phyloP scores from a whole-genome alignment of 2,329 filamentous ascomycete species.

The Aspergillus sojae region DNA sequence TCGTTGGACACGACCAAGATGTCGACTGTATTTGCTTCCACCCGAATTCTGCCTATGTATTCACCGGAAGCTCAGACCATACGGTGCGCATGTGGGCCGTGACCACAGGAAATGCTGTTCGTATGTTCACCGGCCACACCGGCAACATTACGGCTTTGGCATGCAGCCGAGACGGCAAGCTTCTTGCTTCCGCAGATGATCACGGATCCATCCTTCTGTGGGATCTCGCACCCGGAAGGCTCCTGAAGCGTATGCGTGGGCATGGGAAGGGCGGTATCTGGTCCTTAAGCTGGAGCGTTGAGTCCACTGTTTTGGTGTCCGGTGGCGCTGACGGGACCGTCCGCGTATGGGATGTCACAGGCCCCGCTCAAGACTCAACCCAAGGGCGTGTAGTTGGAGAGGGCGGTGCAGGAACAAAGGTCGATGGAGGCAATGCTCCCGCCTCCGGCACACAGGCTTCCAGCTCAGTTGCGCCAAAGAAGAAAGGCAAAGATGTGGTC shows the following conservation, averaged over 20 bases:
- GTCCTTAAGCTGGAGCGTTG: slow-evolving; percentile 89
- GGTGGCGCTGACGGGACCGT: slow-evolving; percentile 92
- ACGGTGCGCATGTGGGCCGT: slow-evolving; percentile 97
- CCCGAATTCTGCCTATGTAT: slow-evolving; percentile 89
- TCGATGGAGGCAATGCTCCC: slow-evolving; percentile 56
- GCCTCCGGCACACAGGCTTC: slow-evolving; percentile 47
- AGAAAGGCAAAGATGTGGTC: slow-evolving; percentile 86
- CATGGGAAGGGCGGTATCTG: slow-evolving; percentile 93
- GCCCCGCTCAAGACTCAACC: slow-evolving; percentile 63
- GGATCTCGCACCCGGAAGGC: slow-evolving; percentile 83
- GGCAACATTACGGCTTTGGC: slow-evolving; percentile 84
- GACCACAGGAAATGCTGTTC: slow-evolving; percentile 81
- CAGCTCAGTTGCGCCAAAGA: slow-evolving; percentile 55
- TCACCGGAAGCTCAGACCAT: slow-evolving; percentile 90
- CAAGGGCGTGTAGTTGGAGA: slow-evolving; percentile 57
- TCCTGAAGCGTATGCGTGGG: slow-evolving; percentile 89
- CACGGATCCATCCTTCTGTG: slow-evolving; percentile 90
- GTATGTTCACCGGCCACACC: slow-evolving; percentile 88
- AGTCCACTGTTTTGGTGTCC: slow-evolving; percentile 86
- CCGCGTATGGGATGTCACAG: slow-evolving; percentile 86
- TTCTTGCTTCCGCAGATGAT: slow-evolving; percentile 87
- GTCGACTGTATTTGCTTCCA: slow-evolving; percentile 95
- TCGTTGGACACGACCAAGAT: slow-evolving; percentile 89
- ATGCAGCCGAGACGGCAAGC: slow-evolving; percentile 83
- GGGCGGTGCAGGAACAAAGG: slow-evolving; percentile 51